Conservation (phyloP, 768 basidiomycete genomes). For the Phlebiopsis gigantea region DNA sequence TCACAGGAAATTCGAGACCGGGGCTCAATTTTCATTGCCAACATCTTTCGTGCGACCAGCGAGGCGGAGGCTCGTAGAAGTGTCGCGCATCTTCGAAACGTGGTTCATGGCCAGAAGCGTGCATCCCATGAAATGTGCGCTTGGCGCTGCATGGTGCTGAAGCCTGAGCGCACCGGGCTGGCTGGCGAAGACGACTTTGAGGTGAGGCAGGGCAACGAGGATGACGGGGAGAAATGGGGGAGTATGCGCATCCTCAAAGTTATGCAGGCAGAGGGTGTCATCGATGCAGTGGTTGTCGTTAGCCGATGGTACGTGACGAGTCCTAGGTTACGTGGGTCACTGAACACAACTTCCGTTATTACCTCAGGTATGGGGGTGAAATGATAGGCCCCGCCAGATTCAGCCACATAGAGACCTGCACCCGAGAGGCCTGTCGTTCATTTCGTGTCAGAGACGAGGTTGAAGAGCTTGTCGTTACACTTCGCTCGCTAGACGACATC, state of each 20-base stretch:
- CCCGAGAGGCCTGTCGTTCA: constrained; percentile 64
- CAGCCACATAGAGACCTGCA: constrained; percentile 70
- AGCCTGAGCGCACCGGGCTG: constrained; percentile 58
- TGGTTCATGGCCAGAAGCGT: constrained; percentile 51
- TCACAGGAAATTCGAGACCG: constrained; percentile 77
- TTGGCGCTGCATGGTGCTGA: constrained; percentile 75
- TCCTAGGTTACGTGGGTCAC: background rate
- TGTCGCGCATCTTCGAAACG: constrained; percentile 47
- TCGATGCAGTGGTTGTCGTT: constrained; percentile 78
- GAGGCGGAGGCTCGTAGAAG: constrained; percentile 45
- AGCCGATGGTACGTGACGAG: constrained; percentile 57
- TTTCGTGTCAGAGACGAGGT: constrained; percentile 69
- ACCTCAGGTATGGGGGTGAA: constrained; percentile 70
- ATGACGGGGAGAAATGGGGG: constrained; percentile 77
- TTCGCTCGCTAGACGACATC: constrained; percentile 57
- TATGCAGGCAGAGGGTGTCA: constrained; percentile 63
- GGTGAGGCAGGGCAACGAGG: constrained; percentile 54
- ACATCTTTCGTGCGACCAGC: constrained; percentile 51
- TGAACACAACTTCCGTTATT: background rate
- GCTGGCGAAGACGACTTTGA: constrained; percentile 74
- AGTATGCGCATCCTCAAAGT: constrained; percentile 56
- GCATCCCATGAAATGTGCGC: constrained; percentile 73
- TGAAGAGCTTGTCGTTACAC: constrained; percentile 50
- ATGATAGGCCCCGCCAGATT: constrained; percentile 74
- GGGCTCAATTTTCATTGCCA: constrained; percentile 65